Conservation (phyloP, 2,329 filamentous ascomycete species). For the Diaporthe sp. region DNA sequence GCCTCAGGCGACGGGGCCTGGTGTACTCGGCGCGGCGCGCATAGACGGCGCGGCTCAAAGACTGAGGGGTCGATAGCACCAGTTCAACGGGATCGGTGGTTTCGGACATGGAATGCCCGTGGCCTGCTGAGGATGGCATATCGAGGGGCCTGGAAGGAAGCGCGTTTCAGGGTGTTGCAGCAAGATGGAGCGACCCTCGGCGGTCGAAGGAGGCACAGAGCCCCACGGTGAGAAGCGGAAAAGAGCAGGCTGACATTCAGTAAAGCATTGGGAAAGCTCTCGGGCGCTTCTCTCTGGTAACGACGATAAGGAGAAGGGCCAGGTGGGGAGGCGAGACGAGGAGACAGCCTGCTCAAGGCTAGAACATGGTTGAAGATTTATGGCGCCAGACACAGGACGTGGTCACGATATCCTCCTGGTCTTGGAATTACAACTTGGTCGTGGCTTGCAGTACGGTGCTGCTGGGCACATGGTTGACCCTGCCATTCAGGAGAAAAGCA, state of each 20-base stretch:
- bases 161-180: constrained; percentile 1
- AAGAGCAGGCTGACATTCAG: background rate
- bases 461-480: background rate
- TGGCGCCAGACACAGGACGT: background rate
- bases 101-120: constrained; percentile 25
- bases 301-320: background rate
- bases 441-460: background rate
- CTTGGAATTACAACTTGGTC: background rate
- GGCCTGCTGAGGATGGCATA: constrained; percentile 19
- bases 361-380: background rate
- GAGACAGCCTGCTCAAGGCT: background rate
- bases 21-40: constrained; percentile 84
- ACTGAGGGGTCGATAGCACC: constrained; percentile 59
- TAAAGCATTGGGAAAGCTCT: background rate
- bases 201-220: background rate
- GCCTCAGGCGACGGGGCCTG: constrained; percentile 75
- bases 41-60: constrained; percentile 73
- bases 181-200: background rate
- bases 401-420: background rate
- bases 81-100: constrained; percentile 32
- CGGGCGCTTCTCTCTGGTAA: background rate
- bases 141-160: background rate
- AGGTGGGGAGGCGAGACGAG: background rate
- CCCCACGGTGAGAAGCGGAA: background rate
- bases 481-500: background rate